Conservation (phyloP, 2,329 filamentous ascomycete species). For the Purpureocillium lavendulum region DNA sequence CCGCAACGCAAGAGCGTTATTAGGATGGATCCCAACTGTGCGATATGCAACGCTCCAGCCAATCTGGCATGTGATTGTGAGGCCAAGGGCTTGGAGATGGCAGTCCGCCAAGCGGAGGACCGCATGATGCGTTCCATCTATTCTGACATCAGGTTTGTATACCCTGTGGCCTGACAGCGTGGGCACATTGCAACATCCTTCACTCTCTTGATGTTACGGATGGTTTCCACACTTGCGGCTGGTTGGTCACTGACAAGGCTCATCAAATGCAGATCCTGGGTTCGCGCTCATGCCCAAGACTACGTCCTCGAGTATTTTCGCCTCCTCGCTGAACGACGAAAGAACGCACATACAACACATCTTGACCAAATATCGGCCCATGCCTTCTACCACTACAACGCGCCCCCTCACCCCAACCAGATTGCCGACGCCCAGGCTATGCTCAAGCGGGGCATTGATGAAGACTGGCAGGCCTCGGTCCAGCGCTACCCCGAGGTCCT, state of each 20-base stretch:
- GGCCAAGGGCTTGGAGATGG: slow-evolving; percentile 54
- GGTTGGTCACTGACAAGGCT: slow-evolving; percentile 7
- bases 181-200: no score
- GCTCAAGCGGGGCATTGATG: slow-evolving; percentile 66
- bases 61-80: slow-evolving; percentile 55
- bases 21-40: slow-evolving; percentile 63
- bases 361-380: slow-evolving; percentile 47
- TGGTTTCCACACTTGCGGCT: background rate
- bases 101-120: slow-evolving; percentile 54
- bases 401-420: slow-evolving; percentile 51
- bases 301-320: slow-evolving; percentile 60
- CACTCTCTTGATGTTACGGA: background rate
- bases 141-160: slow-evolving; percentile 51
- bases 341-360: slow-evolving; percentile 45
- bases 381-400: slow-evolving; percentile 49
- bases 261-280: slow-evolving; percentile 44
- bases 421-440: slow-evolving; percentile 55
- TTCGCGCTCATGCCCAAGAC: slow-evolving; percentile 56
- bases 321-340: slow-evolving; percentile 52
- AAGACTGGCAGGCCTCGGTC: slow-evolving; percentile 70
- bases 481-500: slow-evolving; percentile 74
- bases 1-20: slow-evolving; percentile 36
- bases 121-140: slow-evolving; percentile 56
- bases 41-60: slow-evolving; percentile 55
- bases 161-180: background rate